A percentile compares a stretch with the other conserved stretches of the same genome.
phyloP scores from a whole-genome alignment of 1,139 yeast genomes.

The Diutina ranongensis region DNA sequence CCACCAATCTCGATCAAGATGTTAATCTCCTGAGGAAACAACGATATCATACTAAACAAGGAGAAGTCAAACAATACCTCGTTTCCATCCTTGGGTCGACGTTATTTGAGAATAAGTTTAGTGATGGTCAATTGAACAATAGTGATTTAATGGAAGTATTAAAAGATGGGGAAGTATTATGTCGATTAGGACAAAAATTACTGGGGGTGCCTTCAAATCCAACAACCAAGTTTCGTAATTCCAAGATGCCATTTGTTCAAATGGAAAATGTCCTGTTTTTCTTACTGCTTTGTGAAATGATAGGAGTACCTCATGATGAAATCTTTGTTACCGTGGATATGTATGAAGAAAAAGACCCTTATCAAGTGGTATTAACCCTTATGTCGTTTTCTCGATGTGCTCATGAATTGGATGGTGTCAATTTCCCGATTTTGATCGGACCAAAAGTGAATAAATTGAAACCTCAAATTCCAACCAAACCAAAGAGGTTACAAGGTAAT shows the following conservation, averaged over 20 bases:
- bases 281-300: slow-evolving; percentile 41
- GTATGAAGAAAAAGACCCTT: slow-evolving; percentile 64
- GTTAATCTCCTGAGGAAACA: slow-evolving; percentile 30
- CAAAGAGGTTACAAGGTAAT: slow-evolving; percentile 12
- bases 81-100: slow-evolving; percentile 17
- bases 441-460: slow-evolving; percentile 24
- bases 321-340: slow-evolving; percentile 75
- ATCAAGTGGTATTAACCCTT: slow-evolving; percentile 62
- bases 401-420: slow-evolving; percentile 8
- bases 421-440: slow-evolving; percentile 19
- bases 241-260: slow-evolving; percentile 76
- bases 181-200: slow-evolving; percentile 33
- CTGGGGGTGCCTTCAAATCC: slow-evolving; percentile 27
- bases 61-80: slow-evolving; percentile 43
- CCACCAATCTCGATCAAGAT: slow-evolving; percentile 49
- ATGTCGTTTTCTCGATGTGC: slow-evolving; percentile 57
- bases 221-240: slow-evolving; percentile 36
- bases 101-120: slow-evolving; percentile 11
- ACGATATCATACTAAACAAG: slow-evolving; percentile 36
- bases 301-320: slow-evolving; percentile 78
- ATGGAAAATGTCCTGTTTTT: slow-evolving; percentile 83
- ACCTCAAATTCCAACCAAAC: slow-evolving; percentile 29
- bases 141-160: slow-evolving; percentile 35
- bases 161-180: slow-evolving; percentile 56
- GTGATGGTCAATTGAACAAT: slow-evolving; percentile 13